Base-by-base conservation (phyloP, 306 rosid genomes). In the Lathyrus sativus region DNA sequence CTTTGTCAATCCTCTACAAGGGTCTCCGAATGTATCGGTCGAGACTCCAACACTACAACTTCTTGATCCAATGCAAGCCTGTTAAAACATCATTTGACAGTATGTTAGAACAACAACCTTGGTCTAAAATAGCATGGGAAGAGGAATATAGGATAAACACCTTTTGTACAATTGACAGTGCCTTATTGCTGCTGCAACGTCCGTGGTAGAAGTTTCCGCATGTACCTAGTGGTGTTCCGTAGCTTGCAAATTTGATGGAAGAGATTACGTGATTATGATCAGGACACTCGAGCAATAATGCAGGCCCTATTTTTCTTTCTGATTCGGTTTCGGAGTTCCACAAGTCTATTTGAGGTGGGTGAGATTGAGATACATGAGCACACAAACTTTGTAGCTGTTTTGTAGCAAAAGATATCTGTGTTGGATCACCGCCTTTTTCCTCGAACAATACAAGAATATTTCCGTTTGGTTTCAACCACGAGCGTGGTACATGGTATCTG, bases 371-470 rank as follows among this genome's bases (percentile, higher is more conserved):
- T 45, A 95, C 84, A 72, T 87, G 96, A 15, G 95, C 82, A 77
- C 97, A 95, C 84, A 95, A 42, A 42, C 88, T 90, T 65, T 39
- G 90, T 17, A 81, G 67, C 83, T 87, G 82, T 62, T 76, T 87
- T 26, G 92, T 84, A 6, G 83, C 87, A 67, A 90, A 81, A 62
- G 88, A 81, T 74, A 95, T 74, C 38, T 77, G 77, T 3, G 90
- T 84, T 56, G 99, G 97, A 81, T 95, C 92, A 22, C 96, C 95
- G 14, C 97, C 97, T 0, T 24, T 78, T 81, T 95, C 99, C 82
- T 90, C 99, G 54, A 90, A 85, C 63, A 95, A 74, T 54, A 95
- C 96, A 42, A 95, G 84, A 62, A 58, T 84, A 76, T 95, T 90
- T 46, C 81, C 89, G 7, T 67, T 67, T 33, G 95, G 82, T 75